Base-by-base conservation (phyloP, 1,139 yeast species). In the Magnusiomyces clavatus region DNA sequence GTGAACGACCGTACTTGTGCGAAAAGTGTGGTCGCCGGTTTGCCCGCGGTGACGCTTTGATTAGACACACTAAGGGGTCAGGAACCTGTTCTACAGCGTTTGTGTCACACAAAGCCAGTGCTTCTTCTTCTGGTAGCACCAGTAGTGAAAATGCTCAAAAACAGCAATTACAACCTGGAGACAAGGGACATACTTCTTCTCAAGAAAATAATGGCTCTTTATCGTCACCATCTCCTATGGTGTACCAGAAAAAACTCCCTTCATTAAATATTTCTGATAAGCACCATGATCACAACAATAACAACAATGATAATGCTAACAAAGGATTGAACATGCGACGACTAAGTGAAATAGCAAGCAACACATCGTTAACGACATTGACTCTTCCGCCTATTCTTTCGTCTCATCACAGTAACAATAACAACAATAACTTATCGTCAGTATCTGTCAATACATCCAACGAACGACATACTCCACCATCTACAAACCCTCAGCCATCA, bases 1-100 rank as follows among this genome's bases (percentile, higher is more conserved):
- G 92, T 41, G 88, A 81, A 59, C 81, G 79, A 63, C 90, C 92
- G 1, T 83, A 71, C 63, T 68, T 66, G 37, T 86, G 95, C 66
- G 70, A 68, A 10, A 70, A 71, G 51, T 86, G 95, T 66, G 77
- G 79, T 13, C 73, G 86, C 48, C 70, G 75, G 50, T 86, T 86
- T 69, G 88, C 94, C 1, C 70, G 95, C 34, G 82, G 83, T 1
- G 95, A 86, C 65, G 90, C 95, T 0, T 72, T 86, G 39, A 77
- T 81, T 2, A 72, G 95, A 51, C 87, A 80, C 64, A 70, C 77
- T 61, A 80, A 80, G 55, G 65, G 66, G 29, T 60, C 69, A 14
- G 64, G 64, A 8, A 65, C 64, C 4, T 67, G 70, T 49, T 56
- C 61, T 4, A 62, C 31, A 5, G 40, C 39, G 8, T 29, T 39